Conservation (phyloP, 78 protist species). For the Cavenderia fasciculata region DNA sequence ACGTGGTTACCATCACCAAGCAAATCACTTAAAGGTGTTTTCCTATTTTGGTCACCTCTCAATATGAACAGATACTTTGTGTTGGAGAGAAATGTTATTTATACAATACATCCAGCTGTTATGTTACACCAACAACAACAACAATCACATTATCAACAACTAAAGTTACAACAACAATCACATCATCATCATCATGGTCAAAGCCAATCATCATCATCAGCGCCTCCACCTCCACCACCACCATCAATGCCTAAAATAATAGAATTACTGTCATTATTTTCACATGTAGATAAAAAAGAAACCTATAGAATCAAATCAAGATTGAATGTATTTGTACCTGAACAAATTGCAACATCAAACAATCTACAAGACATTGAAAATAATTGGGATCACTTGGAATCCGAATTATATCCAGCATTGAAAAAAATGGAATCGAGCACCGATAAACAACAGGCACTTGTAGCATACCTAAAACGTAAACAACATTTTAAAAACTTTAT, state of each 20-base stretch:
- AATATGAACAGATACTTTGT: conserved; percentile 3
- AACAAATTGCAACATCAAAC: conserved; percentile 7
- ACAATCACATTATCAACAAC: not conserved
- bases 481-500: too few relatives aligned
- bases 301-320: conserved; percentile 16
- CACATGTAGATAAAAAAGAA: conserved; percentile 6
- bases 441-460: too few relatives aligned
- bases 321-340: not conserved
- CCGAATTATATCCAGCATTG: not conserved
- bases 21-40: not conserved
- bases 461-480: too few relatives aligned
- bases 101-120: too few relatives aligned
- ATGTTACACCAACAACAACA: too few relatives aligned
- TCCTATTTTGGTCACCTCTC: not conserved
- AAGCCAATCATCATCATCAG: not conserved
- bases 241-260: not conserved
- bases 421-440: conserved; percentile 7
- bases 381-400: conserved; percentile 24
- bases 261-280: too few relatives aligned
- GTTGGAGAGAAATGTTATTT: not conserved
- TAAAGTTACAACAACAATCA: not conserved
- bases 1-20: too few relatives aligned
- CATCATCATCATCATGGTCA: not conserved
- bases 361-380: conserved; percentile 1
- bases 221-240: not conserved